Evolutionary conservation across 176 grass and related monocot species (phyloP).

Genomic region (Microstegium vimineum): DNA sequence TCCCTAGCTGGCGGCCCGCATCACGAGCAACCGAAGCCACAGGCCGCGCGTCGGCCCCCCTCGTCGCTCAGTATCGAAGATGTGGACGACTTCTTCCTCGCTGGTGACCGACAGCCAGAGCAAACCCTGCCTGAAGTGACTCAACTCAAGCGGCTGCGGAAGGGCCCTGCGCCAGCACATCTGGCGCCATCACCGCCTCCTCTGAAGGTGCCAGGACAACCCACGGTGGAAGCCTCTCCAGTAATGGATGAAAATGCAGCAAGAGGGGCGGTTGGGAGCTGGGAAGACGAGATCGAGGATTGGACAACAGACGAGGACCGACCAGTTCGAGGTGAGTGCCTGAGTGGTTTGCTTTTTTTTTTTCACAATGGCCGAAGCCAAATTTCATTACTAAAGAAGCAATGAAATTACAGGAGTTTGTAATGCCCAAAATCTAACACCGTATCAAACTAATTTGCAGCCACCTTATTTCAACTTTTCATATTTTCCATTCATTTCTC

Average conservation of each 20-base stretch:
- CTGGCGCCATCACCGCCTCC: constrained; percentile 8
- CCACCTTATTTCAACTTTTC: neutral
- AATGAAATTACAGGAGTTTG: no score
- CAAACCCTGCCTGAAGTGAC: neutral
- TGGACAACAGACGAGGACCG: constrained; percentile 56
- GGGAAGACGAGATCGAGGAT: constrained; percentile 60
- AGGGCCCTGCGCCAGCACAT: constrained; percentile 23
- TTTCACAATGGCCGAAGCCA: no score
- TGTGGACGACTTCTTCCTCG: constrained; percentile 17
- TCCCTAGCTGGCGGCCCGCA: neutral
- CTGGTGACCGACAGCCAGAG: neutral
- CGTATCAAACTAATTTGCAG: no score
- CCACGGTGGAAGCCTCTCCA: constrained; percentile 8
- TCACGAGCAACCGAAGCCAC: neutral
- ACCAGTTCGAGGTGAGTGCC: constrained; percentile 27
- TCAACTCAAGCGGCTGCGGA: constrained; percentile 54
- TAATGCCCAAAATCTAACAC: no score
- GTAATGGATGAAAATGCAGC: neutral
- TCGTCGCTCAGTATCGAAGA: constrained; percentile 5
- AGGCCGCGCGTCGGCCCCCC: no score
- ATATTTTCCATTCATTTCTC: neutral
- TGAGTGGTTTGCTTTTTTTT: no score
- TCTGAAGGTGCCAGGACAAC: neutral
- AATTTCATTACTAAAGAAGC: no score
- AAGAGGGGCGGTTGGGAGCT: constrained; percentile 8